These are phyloP conservation scores for Penicillium angulare DNA, from an alignment of 495 filamentous ascomycete species.

Conservation along the genomic window DNA sequence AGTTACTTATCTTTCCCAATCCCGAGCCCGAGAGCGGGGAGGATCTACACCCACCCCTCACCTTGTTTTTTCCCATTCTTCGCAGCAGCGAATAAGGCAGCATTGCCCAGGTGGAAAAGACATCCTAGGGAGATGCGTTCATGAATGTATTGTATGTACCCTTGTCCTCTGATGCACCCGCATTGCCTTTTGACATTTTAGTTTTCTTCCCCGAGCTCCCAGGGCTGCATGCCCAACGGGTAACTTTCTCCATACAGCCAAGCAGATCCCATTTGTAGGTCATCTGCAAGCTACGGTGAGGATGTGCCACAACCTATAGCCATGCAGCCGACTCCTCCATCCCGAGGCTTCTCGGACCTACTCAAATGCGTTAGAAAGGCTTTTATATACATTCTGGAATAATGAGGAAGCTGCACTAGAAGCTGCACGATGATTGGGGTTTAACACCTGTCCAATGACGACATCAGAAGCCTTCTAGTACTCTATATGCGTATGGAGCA, in stretches of 20 bases:
- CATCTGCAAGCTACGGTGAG: conserved; percentile 28
- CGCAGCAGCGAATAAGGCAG: neutral
- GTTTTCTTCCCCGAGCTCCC: neutral
- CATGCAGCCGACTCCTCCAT: conserved; percentile 12
- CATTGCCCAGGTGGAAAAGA: neutral
- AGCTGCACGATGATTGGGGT: neutral
- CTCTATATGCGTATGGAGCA: no score
- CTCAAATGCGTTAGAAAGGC: neutral
- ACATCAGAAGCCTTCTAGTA: no score
- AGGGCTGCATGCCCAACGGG: conserved; percentile 15
- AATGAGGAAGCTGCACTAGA: neutral
- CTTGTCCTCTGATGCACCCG: neutral
- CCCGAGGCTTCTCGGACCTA: conserved; percentile 4
- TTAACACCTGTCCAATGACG: neutral
- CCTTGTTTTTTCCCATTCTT: neutral
- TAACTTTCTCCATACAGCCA: neutral
- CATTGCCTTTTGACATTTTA: neutral
- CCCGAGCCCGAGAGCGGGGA: neutral
- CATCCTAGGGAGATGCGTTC: neutral
- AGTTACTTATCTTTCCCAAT: neutral
- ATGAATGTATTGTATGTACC: neutral
- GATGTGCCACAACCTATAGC: conserved; percentile 24
- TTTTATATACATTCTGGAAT: neutral
- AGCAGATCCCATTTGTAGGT: conserved; percentile 23
- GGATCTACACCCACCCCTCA: conserved; percentile 5